A percentile compares a stretch with the other conserved stretches of the same genome.
Evolutionary conservation across 495 filamentous ascomycete genomes (phyloP).

Genomic region (Aspergillus biplanus): DNA sequence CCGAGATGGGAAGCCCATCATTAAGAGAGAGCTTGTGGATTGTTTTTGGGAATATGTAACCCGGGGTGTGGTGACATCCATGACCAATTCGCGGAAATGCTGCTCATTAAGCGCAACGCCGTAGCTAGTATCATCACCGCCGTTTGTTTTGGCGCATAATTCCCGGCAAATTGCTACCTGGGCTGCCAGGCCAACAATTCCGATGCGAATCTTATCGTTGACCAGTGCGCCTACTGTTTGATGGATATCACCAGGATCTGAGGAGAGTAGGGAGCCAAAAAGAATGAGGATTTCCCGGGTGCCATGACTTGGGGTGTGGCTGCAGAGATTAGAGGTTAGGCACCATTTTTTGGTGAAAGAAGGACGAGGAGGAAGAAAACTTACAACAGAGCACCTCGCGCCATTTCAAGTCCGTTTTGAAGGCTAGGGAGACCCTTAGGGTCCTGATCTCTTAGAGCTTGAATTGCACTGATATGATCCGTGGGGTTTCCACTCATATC

Average conservation of each 20-base stretch:
- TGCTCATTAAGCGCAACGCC: conserved; percentile 84
- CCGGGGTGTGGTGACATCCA: conserved; percentile 87
- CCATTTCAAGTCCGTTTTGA: conserved; percentile 96
- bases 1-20: conserved; percentile 98
- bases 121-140: conserved; percentile 74
- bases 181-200: conserved; percentile 86
- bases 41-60: conserved; percentile 70
- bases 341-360: not conserved
- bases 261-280: conserved; percentile 86
- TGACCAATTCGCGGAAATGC: conserved; percentile 85
- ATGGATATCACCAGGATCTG: conserved; percentile 94
- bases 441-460: conserved; percentile 71
- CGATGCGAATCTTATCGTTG: conserved; percentile 79
- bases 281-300: conserved; percentile 91
- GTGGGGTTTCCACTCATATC: conserved; percentile 90
- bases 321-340: conserved; percentile 37
- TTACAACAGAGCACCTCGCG: conserved; percentile 81
- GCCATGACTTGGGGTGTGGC: conserved; percentile 88
- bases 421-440: conserved; percentile 87
- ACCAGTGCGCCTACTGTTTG: conserved; percentile 79
- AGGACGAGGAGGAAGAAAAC: conserved; percentile 27
- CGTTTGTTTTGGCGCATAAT: conserved; percentile 84
- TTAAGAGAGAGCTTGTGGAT: conserved; percentile 75
- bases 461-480: conserved; percentile 80
- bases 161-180: conserved; percentile 92